Percentiles rank a stretch among this genome's conserved stretches.
These are phyloP conservation scores for Argentina anserina DNA, from an alignment of 306 rosid genomes.

Conservation along the genomic window DNA sequence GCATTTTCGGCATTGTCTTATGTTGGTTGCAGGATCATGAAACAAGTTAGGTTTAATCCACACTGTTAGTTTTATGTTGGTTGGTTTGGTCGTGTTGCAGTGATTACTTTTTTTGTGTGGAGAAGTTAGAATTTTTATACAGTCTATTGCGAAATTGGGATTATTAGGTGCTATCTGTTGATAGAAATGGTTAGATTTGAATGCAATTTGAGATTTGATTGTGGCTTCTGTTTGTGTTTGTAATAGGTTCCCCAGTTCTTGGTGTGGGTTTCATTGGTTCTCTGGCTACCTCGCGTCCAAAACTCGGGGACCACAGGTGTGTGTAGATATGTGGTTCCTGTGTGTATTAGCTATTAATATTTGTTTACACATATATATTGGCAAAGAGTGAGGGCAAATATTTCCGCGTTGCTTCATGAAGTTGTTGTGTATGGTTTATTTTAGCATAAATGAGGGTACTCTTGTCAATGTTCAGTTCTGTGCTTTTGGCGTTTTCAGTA, in stretches of 20 bases:
- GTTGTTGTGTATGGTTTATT: neutral
- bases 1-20: neutral
- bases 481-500: neutral
- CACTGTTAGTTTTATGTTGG: neutral
- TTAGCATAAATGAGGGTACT: neutral
- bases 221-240: conserved; percentile 18
- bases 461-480: neutral
- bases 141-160: neutral
- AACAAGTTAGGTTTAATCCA: neutral
- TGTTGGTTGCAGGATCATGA: neutral
- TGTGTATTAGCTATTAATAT: neutral
- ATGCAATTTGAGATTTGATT: conserved; percentile 19
- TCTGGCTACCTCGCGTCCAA: conserved; percentile 58
- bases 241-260: conserved; percentile 70
- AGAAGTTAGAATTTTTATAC: neutral
- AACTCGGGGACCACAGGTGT: conserved; percentile 89
- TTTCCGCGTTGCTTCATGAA: neutral
- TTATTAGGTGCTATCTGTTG: neutral
- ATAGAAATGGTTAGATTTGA: neutral
- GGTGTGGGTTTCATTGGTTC: conserved; percentile 92
- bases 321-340: neutral
- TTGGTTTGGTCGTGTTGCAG: neutral
- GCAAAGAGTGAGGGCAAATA: neutral
- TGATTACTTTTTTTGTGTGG: too few relatives aligned
- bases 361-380: neutral